These are phyloP conservation scores for Paecilomyces dactylethromorphus DNA, from an alignment of 2,329 filamentous ascomycete genomes.

Conservation along the genomic window DNA sequence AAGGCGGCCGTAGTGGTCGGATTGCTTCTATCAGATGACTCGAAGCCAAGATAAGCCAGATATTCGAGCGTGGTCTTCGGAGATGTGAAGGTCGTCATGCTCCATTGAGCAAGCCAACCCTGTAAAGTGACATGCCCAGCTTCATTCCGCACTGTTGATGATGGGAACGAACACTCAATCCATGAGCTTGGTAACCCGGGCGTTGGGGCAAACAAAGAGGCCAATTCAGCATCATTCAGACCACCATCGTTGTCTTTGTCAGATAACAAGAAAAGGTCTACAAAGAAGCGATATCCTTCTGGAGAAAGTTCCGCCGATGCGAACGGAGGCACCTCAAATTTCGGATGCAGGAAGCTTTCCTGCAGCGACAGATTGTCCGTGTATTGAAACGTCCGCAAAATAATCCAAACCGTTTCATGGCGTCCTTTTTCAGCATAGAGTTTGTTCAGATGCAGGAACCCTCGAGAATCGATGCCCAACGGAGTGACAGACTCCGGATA, in stretches of 20 bases:
- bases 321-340: constrained; percentile 87
- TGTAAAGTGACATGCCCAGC: constrained; percentile 92
- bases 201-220: constrained; percentile 84
- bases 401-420: constrained; percentile 98
- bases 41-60: constrained; percentile 91
- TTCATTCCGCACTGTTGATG: constrained; percentile 90
- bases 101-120: constrained; percentile 98
- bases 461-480: constrained; percentile 70
- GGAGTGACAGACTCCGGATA: constrained; percentile 57
- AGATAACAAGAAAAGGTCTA: constrained; percentile 88
- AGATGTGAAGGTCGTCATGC: constrained; percentile 97
- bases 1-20: constrained; percentile 75
- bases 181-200: constrained; percentile 82
- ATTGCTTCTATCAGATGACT: constrained; percentile 64
- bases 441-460: constrained; percentile 87
- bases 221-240: constrained; percentile 76
- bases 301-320: constrained; percentile 92
- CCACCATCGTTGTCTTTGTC: constrained; percentile 98
- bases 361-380: constrained; percentile 90
- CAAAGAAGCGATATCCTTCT: constrained; percentile 92
- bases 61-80: constrained; percentile 94
- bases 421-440: constrained; percentile 95
- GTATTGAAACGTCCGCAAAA: constrained; percentile 89
- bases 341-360: constrained; percentile 85
- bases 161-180: constrained; percentile 83